Evolutionary conservation across 177 flowering plant genomes (phyloP), one percentile per base, ranked within the genome.

Genomic region (Vitis hybrid): DNA sequence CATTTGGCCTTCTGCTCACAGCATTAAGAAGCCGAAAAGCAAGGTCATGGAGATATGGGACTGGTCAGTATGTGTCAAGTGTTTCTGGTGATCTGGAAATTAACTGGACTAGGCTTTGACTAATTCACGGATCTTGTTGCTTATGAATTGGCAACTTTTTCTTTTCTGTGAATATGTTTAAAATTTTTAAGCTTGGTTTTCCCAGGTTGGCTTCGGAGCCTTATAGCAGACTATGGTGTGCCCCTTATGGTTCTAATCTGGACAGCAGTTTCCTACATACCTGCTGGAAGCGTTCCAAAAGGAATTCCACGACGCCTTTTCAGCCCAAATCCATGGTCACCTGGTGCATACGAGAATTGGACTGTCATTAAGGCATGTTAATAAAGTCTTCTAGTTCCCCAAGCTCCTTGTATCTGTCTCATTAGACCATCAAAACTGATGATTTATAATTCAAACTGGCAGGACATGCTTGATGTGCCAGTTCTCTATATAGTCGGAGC

Each of bases 311-410:
- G 97, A 18, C 97, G 98, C 52, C 97, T 96, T 59, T 82, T 79
- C 52, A 96, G 99, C 81, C 99, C 99, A 50, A 92, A 92, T 71
- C 99, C 99, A 13, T 96, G 99, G 99, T 93, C 99, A 3, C 97
- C 95, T 73, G 97, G 98, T 73, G 99, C 98, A 14, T 96, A 93
- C 80, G 87, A 70, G 40, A 96, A 96, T 70, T 96, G 99, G 99
- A 93, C 95, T 15, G 98, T 96, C 0, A 75, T 92, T 65, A 93
- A 85, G 91, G 99, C 68, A 82, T 56, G 82, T 72, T 50, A 11
- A 30, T 52, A 59, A 54, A 50, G 4, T 52, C 55, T n/a, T 35
- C 19, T 15, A 24, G 30, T 1, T 5, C 8, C 13, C 35, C n/a
- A n/a, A 30, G 19, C n/a, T 55, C 46, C 18, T 16, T 32, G 16